Evolutionary conservation across 352 stramenopile species (phyloP).

Genomic region (Phytophthora pisi): DNA sequence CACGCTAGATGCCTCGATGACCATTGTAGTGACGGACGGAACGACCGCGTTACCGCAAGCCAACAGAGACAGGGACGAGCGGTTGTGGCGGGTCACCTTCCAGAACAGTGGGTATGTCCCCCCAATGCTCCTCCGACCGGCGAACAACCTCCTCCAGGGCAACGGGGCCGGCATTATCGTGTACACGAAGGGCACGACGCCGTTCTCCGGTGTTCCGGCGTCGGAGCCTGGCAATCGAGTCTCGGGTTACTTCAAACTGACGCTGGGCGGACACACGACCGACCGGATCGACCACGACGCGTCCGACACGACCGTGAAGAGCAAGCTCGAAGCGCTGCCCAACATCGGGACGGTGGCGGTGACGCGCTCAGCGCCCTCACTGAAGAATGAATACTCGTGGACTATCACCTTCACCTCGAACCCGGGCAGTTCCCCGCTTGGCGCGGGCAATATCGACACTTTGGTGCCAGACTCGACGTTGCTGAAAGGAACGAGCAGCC

Average conservation of each 20-base stretch:
- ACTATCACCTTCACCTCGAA: conserved; percentile 94
- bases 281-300: conserved; percentile 92
- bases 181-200: conserved; percentile 68
- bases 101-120: conserved; percentile 91
- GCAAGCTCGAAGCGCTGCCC: conserved; percentile 89
- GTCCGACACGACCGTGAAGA: conserved; percentile 92
- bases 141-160: conserved; percentile 85
- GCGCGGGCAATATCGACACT: conserved; percentile 62
- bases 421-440: conserved; percentile 92
- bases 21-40: conserved; percentile 72
- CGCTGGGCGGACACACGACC: conserved; percentile 88
- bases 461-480: conserved; percentile 47
- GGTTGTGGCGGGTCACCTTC: conserved; percentile 93
- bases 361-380: conserved; percentile 73
- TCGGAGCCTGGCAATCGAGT: conserved; percentile 91
- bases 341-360: conserved; percentile 94
- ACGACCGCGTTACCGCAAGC: conserved; percentile 43
- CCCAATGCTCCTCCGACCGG: conserved; percentile 72
- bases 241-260: conserved; percentile 87
- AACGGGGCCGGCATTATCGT: conserved; percentile 86
- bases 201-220: conserved; percentile 26
- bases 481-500: conserved; percentile 53
- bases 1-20: conserved; percentile 83
- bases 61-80: conserved; percentile 47
- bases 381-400: conserved; percentile 94